Base-by-base conservation (phyloP, 2,329 filamentous ascomycete genomes). In the Sclerotinia minor region DNA sequence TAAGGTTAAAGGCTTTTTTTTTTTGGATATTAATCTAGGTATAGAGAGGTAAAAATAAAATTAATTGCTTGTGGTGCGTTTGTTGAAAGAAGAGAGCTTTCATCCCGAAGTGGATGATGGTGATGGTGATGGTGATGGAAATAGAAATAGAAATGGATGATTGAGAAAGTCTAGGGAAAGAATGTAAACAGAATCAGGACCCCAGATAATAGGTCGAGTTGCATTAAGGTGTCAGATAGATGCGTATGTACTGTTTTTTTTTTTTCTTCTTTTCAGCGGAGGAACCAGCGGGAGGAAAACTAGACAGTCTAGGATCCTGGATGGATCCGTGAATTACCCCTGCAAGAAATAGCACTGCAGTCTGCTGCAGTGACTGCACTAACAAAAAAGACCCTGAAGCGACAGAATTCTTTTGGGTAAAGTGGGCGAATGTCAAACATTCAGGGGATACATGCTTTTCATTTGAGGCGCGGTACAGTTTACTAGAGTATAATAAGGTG, bases 361-460 rank as follows among this genome's bases (percentile, higher is more conserved):
- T n/a, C n/a, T n/a, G n/a, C n/a, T n/a, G n/a, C n/a, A n/a, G n/a
- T n/a, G n/a, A n/a, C n/a, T n/a, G 35, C 11, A 13, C 35, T 38
- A 38, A 38, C 35, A 38, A 38, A 52, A 52, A 35, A 35, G 61
- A 54, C 26, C 47, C 49, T 64, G 61, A 26, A 47, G 38, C n/a
- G 24, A 60, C 5, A 9, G n/a, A 19, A 17, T 53, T 44, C 26
- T 38, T 59, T 35, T 50, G 5, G n/a, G 21, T n/a, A 26, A 24
- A 17, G n/a, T 52, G 45, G 32, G 24, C 9, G 49, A 55, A 64
- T 41, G 50, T 64, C 49, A 64, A 64, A 64, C 61, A 64, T 64
- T 64, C 61, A 64, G 52, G 61, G 61, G 38, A 24, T 55, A 35
- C 45, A 63, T 50, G 45, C 29, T 50, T 50, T 63, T 50, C 29